These are phyloP conservation scores for Botryotinia narcissicola DNA, from an alignment of 2,329 filamentous ascomycete species.

Conservation along the genomic window DNA sequence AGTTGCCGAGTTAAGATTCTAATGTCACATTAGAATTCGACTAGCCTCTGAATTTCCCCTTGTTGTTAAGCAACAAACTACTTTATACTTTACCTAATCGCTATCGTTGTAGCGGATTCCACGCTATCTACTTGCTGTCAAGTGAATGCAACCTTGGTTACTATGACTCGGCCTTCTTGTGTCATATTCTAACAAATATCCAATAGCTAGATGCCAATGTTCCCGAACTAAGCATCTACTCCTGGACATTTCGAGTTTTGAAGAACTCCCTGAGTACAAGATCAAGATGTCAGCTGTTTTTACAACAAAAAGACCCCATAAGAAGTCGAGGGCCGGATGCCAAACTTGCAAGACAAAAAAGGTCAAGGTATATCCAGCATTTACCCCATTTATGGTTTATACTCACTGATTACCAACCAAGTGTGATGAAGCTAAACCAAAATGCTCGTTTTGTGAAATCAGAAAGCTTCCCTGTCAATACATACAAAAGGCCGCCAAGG, in stretches of 20 bases:
- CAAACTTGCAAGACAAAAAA: conserved; percentile 35
- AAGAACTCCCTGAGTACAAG: neutral
- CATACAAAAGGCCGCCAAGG: conserved; percentile 4
- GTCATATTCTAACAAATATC: neutral
- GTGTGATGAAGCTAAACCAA: conserved; percentile 37
- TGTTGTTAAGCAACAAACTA: neutral
- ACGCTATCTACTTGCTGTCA: neutral
- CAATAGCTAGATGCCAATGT: neutral
- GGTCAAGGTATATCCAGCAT: conserved; percentile 32
- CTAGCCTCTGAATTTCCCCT: neutral
- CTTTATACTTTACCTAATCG: neutral
- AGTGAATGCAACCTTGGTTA: neutral
- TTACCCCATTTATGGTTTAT: neutral
- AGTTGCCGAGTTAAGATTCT: neutral
- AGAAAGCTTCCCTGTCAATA: conserved; percentile 34
- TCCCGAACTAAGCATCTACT: neutral
- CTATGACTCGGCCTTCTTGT: neutral
- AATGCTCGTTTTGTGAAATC: conserved; percentile 33
- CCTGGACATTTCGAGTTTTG: neutral
- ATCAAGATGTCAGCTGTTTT: conserved; percentile 24
- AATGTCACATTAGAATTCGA: neutral
- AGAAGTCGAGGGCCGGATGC: conserved; percentile 37
- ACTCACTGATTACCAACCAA: conserved; percentile 21
- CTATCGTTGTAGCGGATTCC: neutral
- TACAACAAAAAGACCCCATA: conserved; percentile 36